Base-by-base conservation (phyloP, 148 eudicot genomes). In the Rhododendron henanense region DNA sequence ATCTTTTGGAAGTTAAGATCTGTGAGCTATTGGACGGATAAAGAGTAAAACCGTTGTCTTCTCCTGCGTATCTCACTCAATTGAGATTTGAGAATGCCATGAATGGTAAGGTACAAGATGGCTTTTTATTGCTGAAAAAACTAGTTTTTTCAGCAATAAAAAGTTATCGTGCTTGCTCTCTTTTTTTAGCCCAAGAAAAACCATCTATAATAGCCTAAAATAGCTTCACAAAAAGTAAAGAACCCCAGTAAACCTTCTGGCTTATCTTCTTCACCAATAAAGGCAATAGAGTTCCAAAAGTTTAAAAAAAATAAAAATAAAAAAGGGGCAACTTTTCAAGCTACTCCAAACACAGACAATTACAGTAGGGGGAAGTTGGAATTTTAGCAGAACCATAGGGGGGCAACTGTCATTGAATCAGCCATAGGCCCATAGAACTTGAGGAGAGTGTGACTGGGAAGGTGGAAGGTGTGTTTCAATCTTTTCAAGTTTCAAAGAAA, bases 381-480 rank as follows among this genome's bases (percentile, higher is more conserved):
- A 83, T 28, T 45, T 83, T 47, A 28, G 3, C 33, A 19, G 44
- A 83, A 83, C 44, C 28, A 28, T 0, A 69, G 31, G 78, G 85
- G 8, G 10, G n/a, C 21, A 79, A 80, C 21, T 59, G 74, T 47
- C 47, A 33, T 48, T 73, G 4, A 8, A 48, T 31, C 50, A 53
- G 50, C 23, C 23, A 73, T 31, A 31, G 31, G 31, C 31, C 31
- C 31, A 31, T 33, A 35, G 67, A 33, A 67, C 39, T 39, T 35
- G 37, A 45, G 35, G 57, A 23, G 67, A 21, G 79, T 23, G 53
- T 15, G 87, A 41, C 11, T 37, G 78, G 78, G 84, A 81, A 50
- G 80, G 79, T n/a, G 84, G 84, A 55, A 21, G 63, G 87, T 85
- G 59, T 28, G 78, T 85, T 81, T 44, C 19, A 6, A 11, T 13